Percentiles rank a stretch among this genome's conserved stretches.
phyloP scores from a whole-genome alignment of 1,284 basidiomycete species.

The Ganoderma meredithae region DNA sequence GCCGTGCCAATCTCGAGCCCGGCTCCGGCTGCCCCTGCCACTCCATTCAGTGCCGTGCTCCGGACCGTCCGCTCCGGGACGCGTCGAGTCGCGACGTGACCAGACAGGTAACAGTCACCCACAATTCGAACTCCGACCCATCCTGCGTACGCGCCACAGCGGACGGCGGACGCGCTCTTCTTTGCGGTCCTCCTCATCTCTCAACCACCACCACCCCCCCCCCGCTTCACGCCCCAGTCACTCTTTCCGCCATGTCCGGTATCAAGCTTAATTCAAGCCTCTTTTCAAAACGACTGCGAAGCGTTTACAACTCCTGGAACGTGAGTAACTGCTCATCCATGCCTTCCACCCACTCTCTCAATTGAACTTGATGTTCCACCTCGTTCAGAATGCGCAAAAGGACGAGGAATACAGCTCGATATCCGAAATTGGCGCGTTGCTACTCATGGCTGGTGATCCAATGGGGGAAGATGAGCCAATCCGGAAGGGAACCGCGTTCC shows the following conservation, averaged over 20 bases:
- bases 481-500: slow-evolving; percentile 88
- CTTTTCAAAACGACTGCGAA: slow-evolving; percentile 73
- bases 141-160: slow-evolving; percentile 33
- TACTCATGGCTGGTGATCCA: slow-evolving; percentile 85
- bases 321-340: slow-evolving; percentile 51
- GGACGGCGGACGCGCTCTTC: slow-evolving; percentile 40
- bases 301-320: slow-evolving; percentile 77
- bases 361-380: slow-evolving; percentile 20
- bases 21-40: too few species aligned
- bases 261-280: slow-evolving; percentile 55
- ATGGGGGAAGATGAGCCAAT: slow-evolving; percentile 85
- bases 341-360: slow-evolving; percentile 5
- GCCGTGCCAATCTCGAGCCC: not conserved
- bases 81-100: slow-evolving; percentile 32
- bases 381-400: slow-evolving; percentile 60
- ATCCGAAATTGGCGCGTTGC: slow-evolving; percentile 73
- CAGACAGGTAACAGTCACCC: slow-evolving; percentile 13
- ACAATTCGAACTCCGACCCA: slow-evolving; percentile 26
- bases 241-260: slow-evolving; percentile 44
- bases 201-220: slow-evolving; percentile 24
- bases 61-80: slow-evolving; percentile 11
- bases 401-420: slow-evolving; percentile 77
- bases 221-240: slow-evolving; percentile 15
- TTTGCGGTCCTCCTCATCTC: slow-evolving; percentile 24
- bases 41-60: not conserved